Base-by-base conservation (phyloP, 495 filamentous ascomycete genomes). In the Chaetomium cochliodes region DNA sequence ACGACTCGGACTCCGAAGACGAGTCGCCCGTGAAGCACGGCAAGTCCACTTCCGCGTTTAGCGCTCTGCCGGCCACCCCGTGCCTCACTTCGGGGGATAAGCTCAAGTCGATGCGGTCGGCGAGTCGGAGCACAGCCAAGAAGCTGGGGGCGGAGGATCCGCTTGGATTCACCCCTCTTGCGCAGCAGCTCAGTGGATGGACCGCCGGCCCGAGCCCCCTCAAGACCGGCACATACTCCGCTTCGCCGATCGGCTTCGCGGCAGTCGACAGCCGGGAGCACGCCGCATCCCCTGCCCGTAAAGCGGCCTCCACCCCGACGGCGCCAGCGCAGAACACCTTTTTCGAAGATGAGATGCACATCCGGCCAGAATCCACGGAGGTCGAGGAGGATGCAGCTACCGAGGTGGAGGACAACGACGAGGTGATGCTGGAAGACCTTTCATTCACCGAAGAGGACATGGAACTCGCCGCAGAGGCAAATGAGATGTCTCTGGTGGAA, bases 131-230 rank as follows among this genome's bases (percentile, higher is more conserved):
- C 60, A 69, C 69, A 0, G 68, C 65, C 18, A 74, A 70, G 67
- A 68, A 65, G 42, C 47, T 55, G 18, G 57, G 63, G 55, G 59
- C 56, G 23, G 63, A 66, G 42, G 60, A 62, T 53, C 66, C 64
- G 46, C 59, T 85, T 44, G 84, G 83, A 18, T 87, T 90, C 54
- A 88, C 87, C 3, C 84, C 87, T 15, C 73, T 91, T 20, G 84
- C 86, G 23, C 72, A 80, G 9, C 83, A 88, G 63, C 73, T 91
- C 8, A 81, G 76, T 62, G 74, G 79, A 6, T 90, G 90, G 87
- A 80, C 81, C 61, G 80, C 86, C 0, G 72, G 69, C 47, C 64
- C 70, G 1, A 79, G 77, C 61, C 76, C 76, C 4, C 51, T 79
- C 69, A 81, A 87, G 68, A 70, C 67, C 16, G 73, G 74, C 63